Percentiles rank a stretch among this genome's conserved stretches.
Conservation (phyloP, 352 stramenopile genomes). For the Phytophthora cajani region DNA sequence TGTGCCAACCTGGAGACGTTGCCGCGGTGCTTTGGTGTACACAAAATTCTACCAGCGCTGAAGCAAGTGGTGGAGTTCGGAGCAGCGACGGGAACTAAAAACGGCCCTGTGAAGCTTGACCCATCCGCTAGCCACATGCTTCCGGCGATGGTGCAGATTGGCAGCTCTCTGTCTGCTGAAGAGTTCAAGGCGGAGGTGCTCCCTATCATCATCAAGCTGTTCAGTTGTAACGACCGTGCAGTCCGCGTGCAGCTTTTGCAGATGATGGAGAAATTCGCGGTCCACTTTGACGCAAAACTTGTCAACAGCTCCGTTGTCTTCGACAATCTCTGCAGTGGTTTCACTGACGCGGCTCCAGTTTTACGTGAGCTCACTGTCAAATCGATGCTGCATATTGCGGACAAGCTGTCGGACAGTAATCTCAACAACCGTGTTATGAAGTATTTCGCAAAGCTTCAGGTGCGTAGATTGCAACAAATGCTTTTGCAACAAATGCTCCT, state of each 20-base stretch:
- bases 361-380: slow-evolving; percentile 93
- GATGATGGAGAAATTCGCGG: slow-evolving; percentile 91
- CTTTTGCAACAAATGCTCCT: not conserved
- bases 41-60: slow-evolving; percentile 88
- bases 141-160: slow-evolving; percentile 88
- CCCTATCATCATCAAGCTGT: slow-evolving; percentile 90
- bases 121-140: slow-evolving; percentile 90
- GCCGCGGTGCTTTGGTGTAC: slow-evolving; percentile 74
- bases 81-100: slow-evolving; percentile 54
- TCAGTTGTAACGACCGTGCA: slow-evolving; percentile 92
- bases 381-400: slow-evolving; percentile 91
- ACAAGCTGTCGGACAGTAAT: slow-evolving; percentile 91
- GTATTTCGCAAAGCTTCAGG: slow-evolving; percentile 92
- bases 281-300: slow-evolving; percentile 90
- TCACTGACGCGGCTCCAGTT: slow-evolving; percentile 88
- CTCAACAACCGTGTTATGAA: slow-evolving; percentile 94
- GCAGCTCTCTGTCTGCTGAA: slow-evolving; percentile 71
- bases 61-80: slow-evolving; percentile 88
- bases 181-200: slow-evolving; percentile 90
- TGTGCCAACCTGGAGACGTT: slow-evolving; percentile 69
- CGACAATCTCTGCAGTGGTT: slow-evolving; percentile 92
- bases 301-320: slow-evolving; percentile 92
- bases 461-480: slow-evolving; percentile 25
- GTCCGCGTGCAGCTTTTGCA: slow-evolving; percentile 91
- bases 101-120: slow-evolving; percentile 77